Conservation (phyloP, 75 land plant species). For the Picea sitchensis region DNA sequence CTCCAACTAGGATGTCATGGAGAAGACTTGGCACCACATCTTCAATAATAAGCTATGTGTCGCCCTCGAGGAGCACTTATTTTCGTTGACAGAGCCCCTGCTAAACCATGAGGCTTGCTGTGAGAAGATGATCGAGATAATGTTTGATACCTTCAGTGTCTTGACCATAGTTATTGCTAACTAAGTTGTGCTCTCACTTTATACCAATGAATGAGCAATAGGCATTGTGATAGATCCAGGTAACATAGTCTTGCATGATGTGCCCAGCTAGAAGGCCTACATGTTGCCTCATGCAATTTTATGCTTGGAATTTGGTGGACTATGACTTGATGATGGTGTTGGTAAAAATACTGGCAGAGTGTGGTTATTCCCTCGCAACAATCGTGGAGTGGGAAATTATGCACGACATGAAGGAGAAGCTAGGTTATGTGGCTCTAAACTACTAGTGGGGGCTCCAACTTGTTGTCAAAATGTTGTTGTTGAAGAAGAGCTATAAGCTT, state of each 20-base stretch:
- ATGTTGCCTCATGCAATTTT: conserved; percentile 24
- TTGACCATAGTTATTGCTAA: conserved; percentile 24
- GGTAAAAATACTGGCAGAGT: conserved; percentile 30
- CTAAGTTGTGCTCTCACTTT: conserved; percentile 42
- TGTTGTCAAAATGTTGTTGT: conserved; percentile 19
- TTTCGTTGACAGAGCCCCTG: conserved; percentile 29
- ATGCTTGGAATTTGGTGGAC: conserved; percentile 31
- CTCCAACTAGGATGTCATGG: conserved; percentile 30
- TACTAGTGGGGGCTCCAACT: conserved; percentile 41
- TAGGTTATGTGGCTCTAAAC: conserved; percentile 39
- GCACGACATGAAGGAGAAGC: conserved; percentile 32
- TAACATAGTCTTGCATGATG: conserved; percentile 34
- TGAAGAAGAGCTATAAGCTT: conserved; percentile 33
- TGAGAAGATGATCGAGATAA: too few relatives aligned
- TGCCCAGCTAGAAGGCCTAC: conserved; percentile 29
- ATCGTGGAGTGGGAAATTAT: conserved; percentile 35
- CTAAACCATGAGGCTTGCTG: conserved; percentile 36
- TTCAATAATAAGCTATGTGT: too few relatives aligned
- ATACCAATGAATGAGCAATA: conserved; percentile 61
- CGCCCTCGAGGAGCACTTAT: conserved; percentile 26
- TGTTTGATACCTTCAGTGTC: conserved; percentile 24
- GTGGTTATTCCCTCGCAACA: conserved; percentile 39
- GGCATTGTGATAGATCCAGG: conserved; percentile 33
- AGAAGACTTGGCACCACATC: conserved; percentile 29
- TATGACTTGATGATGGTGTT: conserved; percentile 32